Conservation (phyloP, 129 eudicot species). For the Logfia minima region DNA sequence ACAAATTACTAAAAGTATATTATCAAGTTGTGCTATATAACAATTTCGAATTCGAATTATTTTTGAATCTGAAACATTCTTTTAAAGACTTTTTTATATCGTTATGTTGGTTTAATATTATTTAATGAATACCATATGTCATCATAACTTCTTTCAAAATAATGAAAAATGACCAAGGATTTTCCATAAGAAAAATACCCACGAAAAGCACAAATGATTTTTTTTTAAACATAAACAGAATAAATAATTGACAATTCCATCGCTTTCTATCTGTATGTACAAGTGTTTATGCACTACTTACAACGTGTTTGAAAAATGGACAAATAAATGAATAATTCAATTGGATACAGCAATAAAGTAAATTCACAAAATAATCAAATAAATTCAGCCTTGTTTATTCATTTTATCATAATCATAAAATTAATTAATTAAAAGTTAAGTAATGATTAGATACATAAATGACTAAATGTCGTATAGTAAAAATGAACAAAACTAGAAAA, state of each 20-base stretch:
- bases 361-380: not conserved
- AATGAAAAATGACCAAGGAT: not conserved
- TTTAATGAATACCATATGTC: constrained; percentile 17
- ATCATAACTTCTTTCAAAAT: not conserved
- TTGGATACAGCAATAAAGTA: constrained; percentile 33
- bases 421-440: not conserved
- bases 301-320: constrained; percentile 24
- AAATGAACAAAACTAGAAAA: too few relatives aligned
- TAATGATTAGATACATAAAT: too few relatives aligned
- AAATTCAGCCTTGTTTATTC: not conserved
- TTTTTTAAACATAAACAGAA: not conserved
- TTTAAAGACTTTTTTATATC: not conserved
- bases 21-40: not conserved
- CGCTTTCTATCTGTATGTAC: constrained; percentile 38
- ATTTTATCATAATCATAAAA: not conserved
- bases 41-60: too few relatives aligned
- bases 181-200: constrained; percentile 27
- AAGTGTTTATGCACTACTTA: constrained; percentile 15
- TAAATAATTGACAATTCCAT: not conserved
- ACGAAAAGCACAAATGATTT: constrained; percentile 13
- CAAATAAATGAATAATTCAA: constrained; percentile 5
- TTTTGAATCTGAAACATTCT: not conserved
- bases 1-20: not conserved
- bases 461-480: not conserved
- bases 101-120: not conserved